phyloP scores from a whole-genome alignment of 2,329 filamentous ascomycete genomes.

The Exophiala lecanii-corni region DNA sequence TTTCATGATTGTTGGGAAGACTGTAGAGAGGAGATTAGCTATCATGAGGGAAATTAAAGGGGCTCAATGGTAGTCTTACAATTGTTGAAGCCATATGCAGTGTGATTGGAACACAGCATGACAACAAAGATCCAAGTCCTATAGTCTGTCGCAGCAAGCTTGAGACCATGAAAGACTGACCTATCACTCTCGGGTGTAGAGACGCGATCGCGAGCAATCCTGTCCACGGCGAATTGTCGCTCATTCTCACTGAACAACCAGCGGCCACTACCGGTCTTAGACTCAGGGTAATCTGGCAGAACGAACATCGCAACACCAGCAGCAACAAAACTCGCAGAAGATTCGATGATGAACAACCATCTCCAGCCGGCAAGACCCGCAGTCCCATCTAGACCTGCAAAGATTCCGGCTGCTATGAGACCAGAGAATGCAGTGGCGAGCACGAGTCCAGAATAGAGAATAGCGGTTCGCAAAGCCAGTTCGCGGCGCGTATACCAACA shows the following conservation, averaged over 20 bases:
- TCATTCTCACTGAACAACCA: slow-evolving; percentile 22
- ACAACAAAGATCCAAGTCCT: slow-evolving; percentile 35
- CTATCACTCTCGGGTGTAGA: slow-evolving; percentile 15
- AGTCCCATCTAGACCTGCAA: slow-evolving; percentile 55
- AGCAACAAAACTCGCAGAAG: slow-evolving; percentile 41
- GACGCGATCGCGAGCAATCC: slow-evolving; percentile 30
- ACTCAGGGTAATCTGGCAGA: slow-evolving; percentile 41
- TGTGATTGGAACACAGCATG: slow-evolving; percentile 30
- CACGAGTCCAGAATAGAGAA: slow-evolving; percentile 56
- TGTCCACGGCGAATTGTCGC: slow-evolving; percentile 39
- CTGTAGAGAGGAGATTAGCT: slow-evolving; percentile 39
- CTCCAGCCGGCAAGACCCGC: slow-evolving; percentile 55
- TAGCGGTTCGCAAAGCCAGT: slow-evolving; percentile 48
- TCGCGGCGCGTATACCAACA: slow-evolving; percentile 63
- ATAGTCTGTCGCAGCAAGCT: slow-evolving; percentile 45
- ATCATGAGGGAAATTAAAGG: not conserved
- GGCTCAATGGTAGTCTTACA: slow-evolving; percentile 27
- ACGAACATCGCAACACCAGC: slow-evolving; percentile 38
- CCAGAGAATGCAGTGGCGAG: slow-evolving; percentile 58
- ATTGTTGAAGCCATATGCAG: slow-evolving; percentile 37
- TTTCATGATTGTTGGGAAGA: slow-evolving; percentile 48
- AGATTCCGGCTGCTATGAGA: slow-evolving; percentile 52
- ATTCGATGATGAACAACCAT: slow-evolving; percentile 57
- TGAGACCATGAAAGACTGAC: slow-evolving; percentile 47
- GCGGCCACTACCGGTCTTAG: slow-evolving; percentile 31